Conservation (phyloP, 2,329 filamentous ascomycete genomes). For the Sporothrix pallida region DNA sequence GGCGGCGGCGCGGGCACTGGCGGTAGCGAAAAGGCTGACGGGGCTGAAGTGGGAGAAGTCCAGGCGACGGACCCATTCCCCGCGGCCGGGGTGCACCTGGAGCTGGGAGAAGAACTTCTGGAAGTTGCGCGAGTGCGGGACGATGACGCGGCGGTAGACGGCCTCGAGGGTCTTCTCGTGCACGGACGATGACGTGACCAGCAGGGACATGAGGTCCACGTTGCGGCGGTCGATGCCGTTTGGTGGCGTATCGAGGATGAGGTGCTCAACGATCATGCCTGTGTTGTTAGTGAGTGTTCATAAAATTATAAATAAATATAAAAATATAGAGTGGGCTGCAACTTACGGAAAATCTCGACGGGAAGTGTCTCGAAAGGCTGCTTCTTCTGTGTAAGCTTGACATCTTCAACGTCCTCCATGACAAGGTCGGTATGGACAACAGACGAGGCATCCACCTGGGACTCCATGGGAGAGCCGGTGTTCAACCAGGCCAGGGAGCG, state of each 20-base stretch:
- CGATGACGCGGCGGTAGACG: constrained; percentile 79
- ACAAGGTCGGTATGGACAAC: constrained; percentile 29
- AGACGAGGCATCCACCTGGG: constrained; percentile 29
- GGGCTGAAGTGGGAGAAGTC: constrained; percentile 89
- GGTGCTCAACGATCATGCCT: constrained; percentile 76
- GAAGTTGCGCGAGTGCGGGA: constrained; percentile 83
- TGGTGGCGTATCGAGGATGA: constrained; percentile 74
- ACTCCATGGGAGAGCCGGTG: constrained; percentile 3
- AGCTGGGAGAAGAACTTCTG: constrained; percentile 78
- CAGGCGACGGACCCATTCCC: constrained; percentile 75
- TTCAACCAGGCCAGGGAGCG: constrained; percentile 32
- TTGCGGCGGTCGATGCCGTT: constrained; percentile 79
- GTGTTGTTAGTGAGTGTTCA: constrained; percentile 25
- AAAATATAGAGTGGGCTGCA: background rate
- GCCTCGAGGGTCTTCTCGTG: constrained; percentile 75
- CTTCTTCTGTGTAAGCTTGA: background rate
- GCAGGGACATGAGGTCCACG: constrained; percentile 75
- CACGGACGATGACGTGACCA: constrained; percentile 76
- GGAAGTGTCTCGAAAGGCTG: constrained; percentile 67
- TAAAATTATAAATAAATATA: too few species aligned
- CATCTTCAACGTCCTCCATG: constrained; percentile 31
- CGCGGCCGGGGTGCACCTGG: constrained; percentile 68
- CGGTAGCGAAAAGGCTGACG: constrained; percentile 74
- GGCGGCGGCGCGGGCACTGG: constrained; percentile 74
- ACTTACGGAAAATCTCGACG: constrained; percentile 72